phyloP scores from a whole-genome alignment of 495 filamentous ascomycete species.

The Daldinia loculata region DNA sequence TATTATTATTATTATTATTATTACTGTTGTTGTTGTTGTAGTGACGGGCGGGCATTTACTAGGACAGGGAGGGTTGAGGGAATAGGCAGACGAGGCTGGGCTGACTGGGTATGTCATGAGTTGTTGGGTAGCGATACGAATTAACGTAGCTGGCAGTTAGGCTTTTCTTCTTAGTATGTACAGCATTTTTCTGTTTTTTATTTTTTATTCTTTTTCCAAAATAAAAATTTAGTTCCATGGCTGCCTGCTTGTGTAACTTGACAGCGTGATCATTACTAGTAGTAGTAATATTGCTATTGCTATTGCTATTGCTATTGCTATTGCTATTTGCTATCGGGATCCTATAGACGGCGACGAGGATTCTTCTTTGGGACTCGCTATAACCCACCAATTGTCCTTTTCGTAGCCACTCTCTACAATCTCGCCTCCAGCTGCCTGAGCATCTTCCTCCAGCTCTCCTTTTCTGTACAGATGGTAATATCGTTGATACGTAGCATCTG shows the following conservation, averaged over 20 bases:
- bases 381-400: slow-evolving; percentile 97
- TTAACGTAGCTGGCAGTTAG: too few relatives aligned
- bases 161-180: background rate
- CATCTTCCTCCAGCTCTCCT: slow-evolving; percentile 86
- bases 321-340: slow-evolving; percentile 40
- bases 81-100: background rate
- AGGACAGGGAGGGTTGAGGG: background rate
- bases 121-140: background rate
- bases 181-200: slow-evolving; percentile 4
- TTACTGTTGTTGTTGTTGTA: too few relatives aligned
- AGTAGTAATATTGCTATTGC: slow-evolving; percentile 31
- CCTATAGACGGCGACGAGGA: slow-evolving; percentile 14
- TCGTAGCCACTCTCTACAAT: slow-evolving; percentile 90
- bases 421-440: slow-evolving; percentile 74
- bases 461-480: slow-evolving; percentile 95
- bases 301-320: slow-evolving; percentile 20
- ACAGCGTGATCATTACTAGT: slow-evolving; percentile 5
- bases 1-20: too few relatives aligned
- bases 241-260: slow-evolving; percentile 11
- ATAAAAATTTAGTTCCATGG: background rate
- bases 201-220: background rate
- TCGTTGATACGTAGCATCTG: slow-evolving; percentile 73
- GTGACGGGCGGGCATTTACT: slow-evolving; percentile 8
- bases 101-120: slow-evolving; percentile 8
- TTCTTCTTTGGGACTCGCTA: slow-evolving; percentile 40